These are phyloP conservation scores for Globisporangium viniferum DNA, from an alignment of 352 stramenopile genomes.

Conservation along the genomic window DNA sequence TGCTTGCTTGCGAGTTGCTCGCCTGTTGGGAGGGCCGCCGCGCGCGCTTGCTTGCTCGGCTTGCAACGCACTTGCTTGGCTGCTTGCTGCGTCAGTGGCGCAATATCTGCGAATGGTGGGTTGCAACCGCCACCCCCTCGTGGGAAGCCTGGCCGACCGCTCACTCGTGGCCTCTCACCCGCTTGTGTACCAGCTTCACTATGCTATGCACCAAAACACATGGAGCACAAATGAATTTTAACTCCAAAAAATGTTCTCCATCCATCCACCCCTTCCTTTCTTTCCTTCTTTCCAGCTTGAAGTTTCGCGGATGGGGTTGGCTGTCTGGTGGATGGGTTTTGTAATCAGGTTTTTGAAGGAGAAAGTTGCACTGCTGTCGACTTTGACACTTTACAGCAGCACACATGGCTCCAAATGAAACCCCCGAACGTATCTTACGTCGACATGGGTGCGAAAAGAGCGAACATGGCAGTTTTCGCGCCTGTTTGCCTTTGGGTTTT, in stretches of 20 bases:
- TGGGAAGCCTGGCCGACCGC: background rate
- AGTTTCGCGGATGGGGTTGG: background rate
- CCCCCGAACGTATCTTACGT: background rate
- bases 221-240: background rate
- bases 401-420: constrained; percentile 8
- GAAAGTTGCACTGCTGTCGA: background rate
- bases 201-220: background rate
- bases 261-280: background rate
- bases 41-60: background rate
- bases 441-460: constrained; percentile 4
- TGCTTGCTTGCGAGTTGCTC: background rate
- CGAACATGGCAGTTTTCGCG: background rate
- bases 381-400: background rate
- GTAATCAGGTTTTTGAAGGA: background rate
- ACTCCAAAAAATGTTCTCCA: background rate
- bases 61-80: background rate
- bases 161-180: background rate
- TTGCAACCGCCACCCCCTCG: background rate
- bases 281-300: background rate
- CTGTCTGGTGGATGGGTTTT: background rate
- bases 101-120: constrained; percentile 6
- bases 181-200: background rate
- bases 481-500: background rate
- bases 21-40: background rate
- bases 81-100: constrained; percentile 3